Evolutionary conservation across 2,329 filamentous ascomycete genomes (phyloP).

Genomic region (Colletotrichum lini): DNA sequence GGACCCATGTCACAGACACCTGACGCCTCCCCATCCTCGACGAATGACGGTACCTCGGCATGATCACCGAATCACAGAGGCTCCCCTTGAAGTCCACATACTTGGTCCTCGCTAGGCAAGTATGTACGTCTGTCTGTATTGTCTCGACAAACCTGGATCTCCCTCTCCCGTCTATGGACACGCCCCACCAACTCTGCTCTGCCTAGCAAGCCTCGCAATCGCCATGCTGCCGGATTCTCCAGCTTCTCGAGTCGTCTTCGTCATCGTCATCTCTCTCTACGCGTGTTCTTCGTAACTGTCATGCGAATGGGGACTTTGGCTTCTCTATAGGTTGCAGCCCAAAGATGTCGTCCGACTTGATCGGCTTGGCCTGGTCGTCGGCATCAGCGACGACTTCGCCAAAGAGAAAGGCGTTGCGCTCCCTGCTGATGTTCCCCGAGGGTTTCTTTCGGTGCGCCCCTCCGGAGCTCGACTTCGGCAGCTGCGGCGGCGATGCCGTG

Average conservation of each 20-base stretch:
- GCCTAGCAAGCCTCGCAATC: not conserved
- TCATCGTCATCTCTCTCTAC: constrained; percentile 5
- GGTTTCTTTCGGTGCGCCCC: constrained; percentile 56
- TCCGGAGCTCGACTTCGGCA: constrained; percentile 45
- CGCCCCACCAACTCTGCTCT: not conserved
- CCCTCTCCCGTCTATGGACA: constrained; percentile 1
- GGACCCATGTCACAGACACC: not conserved
- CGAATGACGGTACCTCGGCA: not conserved
- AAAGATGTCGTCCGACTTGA: constrained; percentile 66
- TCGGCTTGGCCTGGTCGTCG: constrained; percentile 52
- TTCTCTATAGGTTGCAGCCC: constrained; percentile 64
- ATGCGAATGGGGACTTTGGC: constrained; percentile 32
- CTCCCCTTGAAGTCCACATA: not conserved
- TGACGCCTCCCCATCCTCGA: no score
- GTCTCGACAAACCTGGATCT: not conserved
- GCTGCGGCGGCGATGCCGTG: constrained; percentile 50
- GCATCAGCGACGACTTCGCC: constrained; percentile 63
- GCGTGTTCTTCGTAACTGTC: constrained; percentile 11
- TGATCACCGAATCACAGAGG: not conserved
- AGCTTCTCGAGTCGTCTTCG: constrained; percentile 9
- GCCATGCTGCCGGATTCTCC: not conserved
- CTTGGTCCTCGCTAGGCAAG: not conserved
- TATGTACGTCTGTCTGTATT: not conserved
- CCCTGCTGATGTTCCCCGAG: constrained; percentile 63
- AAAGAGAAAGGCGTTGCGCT: constrained; percentile 72